Conservation (phyloP, 1,284 basidiomycete species). For the Ganoderma boninense region DNA sequence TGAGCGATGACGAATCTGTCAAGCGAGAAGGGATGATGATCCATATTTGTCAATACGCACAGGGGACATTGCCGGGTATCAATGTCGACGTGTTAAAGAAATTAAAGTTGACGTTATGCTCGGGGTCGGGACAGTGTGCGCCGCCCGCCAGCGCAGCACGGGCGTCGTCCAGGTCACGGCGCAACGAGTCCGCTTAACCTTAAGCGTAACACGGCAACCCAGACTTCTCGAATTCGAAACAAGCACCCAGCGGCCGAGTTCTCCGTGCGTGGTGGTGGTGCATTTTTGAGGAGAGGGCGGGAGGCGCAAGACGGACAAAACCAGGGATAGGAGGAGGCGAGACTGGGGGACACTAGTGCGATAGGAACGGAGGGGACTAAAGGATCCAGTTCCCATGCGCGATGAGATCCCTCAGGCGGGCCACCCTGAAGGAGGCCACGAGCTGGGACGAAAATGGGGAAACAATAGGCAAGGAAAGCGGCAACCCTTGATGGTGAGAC, state of each 20-base stretch:
- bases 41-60: slow-evolving; percentile 30
- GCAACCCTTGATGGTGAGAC: slow-evolving; percentile 29
- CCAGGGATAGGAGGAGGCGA: slow-evolving; percentile 14
- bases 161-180: slow-evolving; percentile 11
- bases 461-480: slow-evolving; percentile 21
- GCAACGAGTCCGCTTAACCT: not conserved
- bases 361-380: slow-evolving; percentile 29
- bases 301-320: slow-evolving; percentile 17
- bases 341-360: slow-evolving; percentile 20
- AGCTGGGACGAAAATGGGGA: slow-evolving; percentile 12
- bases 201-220: slow-evolving; percentile 10
- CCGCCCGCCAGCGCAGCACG: slow-evolving; percentile 19
- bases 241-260: not conserved
- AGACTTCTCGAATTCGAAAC: slow-evolving; percentile 9
- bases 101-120: slow-evolving; percentile 21
- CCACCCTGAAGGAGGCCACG: slow-evolving; percentile 26
- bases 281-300: not conserved
- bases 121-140: slow-evolving; percentile 21
- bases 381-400: slow-evolving; percentile 25
- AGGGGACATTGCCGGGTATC: slow-evolving; percentile 30
- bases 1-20: slow-evolving; percentile 33
- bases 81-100: slow-evolving; percentile 17
- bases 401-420: slow-evolving; percentile 19
- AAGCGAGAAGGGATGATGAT: slow-evolving; percentile 30
- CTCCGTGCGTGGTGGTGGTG: not conserved